Percentiles rank a stretch among this genome's conserved stretches.
These are phyloP conservation scores for Pseudopithomyces maydicus DNA, from an alignment of 2,329 filamentous ascomycete species.

Conservation along the genomic window DNA sequence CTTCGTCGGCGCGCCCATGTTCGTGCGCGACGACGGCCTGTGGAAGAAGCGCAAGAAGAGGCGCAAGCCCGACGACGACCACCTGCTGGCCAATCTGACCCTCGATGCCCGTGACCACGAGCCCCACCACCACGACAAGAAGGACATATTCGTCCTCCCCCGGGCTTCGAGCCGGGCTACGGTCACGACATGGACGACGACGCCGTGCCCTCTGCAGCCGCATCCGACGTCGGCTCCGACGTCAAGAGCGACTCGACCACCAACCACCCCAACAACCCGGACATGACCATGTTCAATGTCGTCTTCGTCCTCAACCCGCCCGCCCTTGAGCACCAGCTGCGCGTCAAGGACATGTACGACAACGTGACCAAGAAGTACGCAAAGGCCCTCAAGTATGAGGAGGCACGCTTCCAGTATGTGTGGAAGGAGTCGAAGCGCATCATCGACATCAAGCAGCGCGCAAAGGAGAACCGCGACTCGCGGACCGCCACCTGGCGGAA, in stretches of 20 bases:
- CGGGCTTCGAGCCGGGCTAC: slow-evolving; percentile 47
- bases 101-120: slow-evolving; percentile 23
- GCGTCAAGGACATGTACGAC: slow-evolving; percentile 80
- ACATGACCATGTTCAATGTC: slow-evolving; percentile 98
- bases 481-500: slow-evolving; percentile 72
- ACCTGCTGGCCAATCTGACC: slow-evolving; percentile 24
- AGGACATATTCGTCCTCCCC: slow-evolving; percentile 39
- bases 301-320: slow-evolving; percentile 89
- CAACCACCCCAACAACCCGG: slow-evolving; percentile 59
- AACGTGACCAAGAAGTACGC: slow-evolving; percentile 92
- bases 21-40: slow-evolving; percentile 46
- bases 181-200: slow-evolving; percentile 43
- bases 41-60: slow-evolving; percentile 47
- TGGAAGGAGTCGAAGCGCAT: slow-evolving; percentile 90
- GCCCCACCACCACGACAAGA: slow-evolving; percentile 3
- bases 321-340: slow-evolving; percentile 73
- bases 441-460: slow-evolving; percentile 79
- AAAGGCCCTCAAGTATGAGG: slow-evolving; percentile 90
- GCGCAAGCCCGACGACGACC: slow-evolving; percentile 31
- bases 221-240: slow-evolving; percentile 46
- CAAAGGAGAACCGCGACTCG: slow-evolving; percentile 68
- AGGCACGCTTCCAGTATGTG: slow-evolving; percentile 87
- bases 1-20: slow-evolving; percentile 49
- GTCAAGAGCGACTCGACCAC: slow-evolving; percentile 47
- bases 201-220: slow-evolving; percentile 32